Evolutionary conservation across 2,329 filamentous ascomycete species (phyloP), one percentile per base, ranked within the genome.

Genomic region (Myriangium duriaei): DNA sequence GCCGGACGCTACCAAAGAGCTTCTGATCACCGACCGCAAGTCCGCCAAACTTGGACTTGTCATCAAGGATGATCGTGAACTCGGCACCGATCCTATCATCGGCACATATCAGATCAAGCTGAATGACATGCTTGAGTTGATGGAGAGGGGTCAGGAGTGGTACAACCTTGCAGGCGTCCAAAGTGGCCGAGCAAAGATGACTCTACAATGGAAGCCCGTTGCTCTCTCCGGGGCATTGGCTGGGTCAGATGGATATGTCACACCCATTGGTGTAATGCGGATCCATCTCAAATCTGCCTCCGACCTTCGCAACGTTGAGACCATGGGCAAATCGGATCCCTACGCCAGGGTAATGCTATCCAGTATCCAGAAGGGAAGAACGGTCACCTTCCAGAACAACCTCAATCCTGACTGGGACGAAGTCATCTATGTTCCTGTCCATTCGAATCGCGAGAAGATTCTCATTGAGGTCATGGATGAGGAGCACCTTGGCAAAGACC

Each of bases 381-480:
- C 91, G 2, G 91, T 98, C 35, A 96, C 88, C 0, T 94, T 91
- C 67, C 79, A 85, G 56, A 98, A 94, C 62, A 92, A 95, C 45
- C 74, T 98, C 41, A 85, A 93, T 55, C 91, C 91, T 2, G 81
- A 91, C 37, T 98, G 83, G 79, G 86, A 98, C 52, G 91, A 98
- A 60, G 78, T 98, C 15, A 72, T 95, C 14, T 98, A 98, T 54
- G 72, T 98, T 1, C 88, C 92, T 1, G 73, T 98, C 41, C 88
- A 95, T 57, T 86, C 79, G 5, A 52, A 72, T 11, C 79, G 84
- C 19, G 91, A 98, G 57, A 85, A 81, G 52, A 67, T 98, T 18
- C 76, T 78, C 1, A 63, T 98, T 12, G 91, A 98, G 58, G 86
- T 96, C 47, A 94, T 98, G 88, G 91, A 98, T 51, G 77, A 91